These are phyloP conservation scores for Haplosporangium gracile DNA, from an alignment of 192 early-diverging fungal species.

Conservation along the genomic window DNA sequence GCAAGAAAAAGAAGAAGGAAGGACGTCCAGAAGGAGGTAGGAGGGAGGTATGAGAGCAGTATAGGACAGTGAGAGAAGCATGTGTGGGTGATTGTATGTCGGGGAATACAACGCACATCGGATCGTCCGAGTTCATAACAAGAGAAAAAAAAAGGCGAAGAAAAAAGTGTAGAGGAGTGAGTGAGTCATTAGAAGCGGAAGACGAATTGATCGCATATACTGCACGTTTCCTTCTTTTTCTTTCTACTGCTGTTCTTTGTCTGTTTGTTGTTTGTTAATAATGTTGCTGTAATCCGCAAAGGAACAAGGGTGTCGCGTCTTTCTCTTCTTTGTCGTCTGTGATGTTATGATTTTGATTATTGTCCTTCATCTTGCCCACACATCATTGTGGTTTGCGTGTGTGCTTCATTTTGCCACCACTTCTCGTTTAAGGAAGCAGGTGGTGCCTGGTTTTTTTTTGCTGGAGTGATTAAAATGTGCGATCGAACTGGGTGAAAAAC, in stretches of 20 bases:
- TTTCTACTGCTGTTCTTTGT: background rate
- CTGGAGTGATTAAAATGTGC: background rate
- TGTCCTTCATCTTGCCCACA: background rate
- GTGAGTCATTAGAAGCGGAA: slow-evolving; percentile 3
- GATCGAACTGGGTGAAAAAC: background rate
- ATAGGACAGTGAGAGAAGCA: background rate
- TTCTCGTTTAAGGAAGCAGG: background rate
- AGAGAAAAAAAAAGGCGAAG: background rate
- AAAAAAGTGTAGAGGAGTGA: background rate
- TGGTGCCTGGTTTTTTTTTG: slow-evolving; percentile 1
- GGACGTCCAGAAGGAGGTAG: background rate
- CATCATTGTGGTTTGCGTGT: too few species aligned
- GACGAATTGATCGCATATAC: background rate
- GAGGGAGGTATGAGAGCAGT: background rate
- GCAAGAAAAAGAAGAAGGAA: background rate
- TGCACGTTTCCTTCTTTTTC: background rate
- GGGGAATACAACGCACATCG: background rate
- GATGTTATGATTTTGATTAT: background rate
- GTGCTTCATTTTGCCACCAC: too few species aligned
- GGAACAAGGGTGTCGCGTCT: too few species aligned
- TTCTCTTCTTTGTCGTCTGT: background rate
- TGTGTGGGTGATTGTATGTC: background rate
- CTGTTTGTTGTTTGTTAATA: background rate
- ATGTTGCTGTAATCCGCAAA: background rate
- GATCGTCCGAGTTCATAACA: background rate